These are phyloP conservation scores for Leptographium lundbergii DNA, from an alignment of 2,329 filamentous ascomycete genomes.

Conservation along the genomic window DNA sequence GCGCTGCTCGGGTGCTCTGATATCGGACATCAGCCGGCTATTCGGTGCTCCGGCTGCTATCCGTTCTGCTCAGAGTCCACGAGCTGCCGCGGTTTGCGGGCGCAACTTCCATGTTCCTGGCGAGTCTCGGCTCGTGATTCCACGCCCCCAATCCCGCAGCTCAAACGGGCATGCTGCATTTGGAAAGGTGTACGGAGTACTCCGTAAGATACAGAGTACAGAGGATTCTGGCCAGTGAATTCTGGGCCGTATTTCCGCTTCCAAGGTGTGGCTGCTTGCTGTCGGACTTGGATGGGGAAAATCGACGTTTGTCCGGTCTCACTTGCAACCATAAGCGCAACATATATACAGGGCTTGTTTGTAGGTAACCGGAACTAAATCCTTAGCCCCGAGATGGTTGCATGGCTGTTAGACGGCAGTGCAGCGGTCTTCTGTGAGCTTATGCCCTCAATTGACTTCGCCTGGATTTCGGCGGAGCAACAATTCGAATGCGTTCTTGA, in stretches of 20 bases:
- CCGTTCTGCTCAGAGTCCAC: not conserved
- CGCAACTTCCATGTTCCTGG: not conserved
- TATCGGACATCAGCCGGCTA: not conserved
- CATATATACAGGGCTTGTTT: not conserved
- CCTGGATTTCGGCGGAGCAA: too few species aligned
- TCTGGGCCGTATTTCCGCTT: not conserved
- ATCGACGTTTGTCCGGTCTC: not conserved
- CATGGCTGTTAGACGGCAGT: too few species aligned
- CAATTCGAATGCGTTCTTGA: too few species aligned
- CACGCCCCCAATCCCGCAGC: not conserved
- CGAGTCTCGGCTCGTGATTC: too few species aligned
- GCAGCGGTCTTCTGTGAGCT: too few species aligned
- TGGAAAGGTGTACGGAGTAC: not conserved
- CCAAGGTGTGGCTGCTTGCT: not conserved
- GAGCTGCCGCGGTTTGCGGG: not conserved
- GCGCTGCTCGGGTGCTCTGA: not conserved
- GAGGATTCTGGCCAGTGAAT: too few species aligned
- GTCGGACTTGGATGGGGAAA: not conserved
- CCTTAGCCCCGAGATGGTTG: too few species aligned
- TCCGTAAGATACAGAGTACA: too few species aligned
- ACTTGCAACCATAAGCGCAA: not conserved
- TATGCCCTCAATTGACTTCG: too few species aligned
- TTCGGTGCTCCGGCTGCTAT: not conserved
- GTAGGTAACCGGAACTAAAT: not conserved
- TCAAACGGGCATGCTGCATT: not conserved